Evolutionary conservation across 106 monocot genomes (phyloP), one percentile per base, ranked within the genome.

Genomic region (Agapanthus africanus): DNA sequence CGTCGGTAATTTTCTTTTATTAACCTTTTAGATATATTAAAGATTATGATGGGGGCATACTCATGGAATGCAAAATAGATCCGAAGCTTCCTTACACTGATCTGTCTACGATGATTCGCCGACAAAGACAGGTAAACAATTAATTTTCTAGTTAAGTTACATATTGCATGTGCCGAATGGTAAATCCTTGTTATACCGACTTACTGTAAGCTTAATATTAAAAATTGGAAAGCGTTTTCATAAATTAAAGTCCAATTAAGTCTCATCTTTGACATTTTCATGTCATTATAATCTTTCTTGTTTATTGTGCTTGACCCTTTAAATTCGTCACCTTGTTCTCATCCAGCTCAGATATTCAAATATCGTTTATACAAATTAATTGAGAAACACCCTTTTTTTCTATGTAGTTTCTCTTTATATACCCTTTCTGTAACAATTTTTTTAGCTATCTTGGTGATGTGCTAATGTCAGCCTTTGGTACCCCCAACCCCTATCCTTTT

Each of bases 41-140:
- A 77, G 97, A 99, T 57, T 99, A 99, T 72, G 97, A 99, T 76
- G 92, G 93, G 71, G 97, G 93, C 49, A 83, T 93, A 77, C 81
- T 99, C 49, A 93, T 99, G 97, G 97, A 99, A 70, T 99, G 93
- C 79, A 92, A 87, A 71, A 89, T 99, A 35, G 81, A 99, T 74
- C 92, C 74, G 23, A 99, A 99, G 60, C 87, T 99, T 87, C 97
- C 97, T 11, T 99, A 90, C 56, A 90, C 77, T 44, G 90, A 99
- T 85, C 72, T 99, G 7, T 89, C 97, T 49, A 99, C 87, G 33
- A 99, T 99, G 97, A 87, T 99, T 77, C 87, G 90, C 6, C 80
- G 83, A 22, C 97, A 99, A 87, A 89, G 97, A 71, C 92, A 93
- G 97, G 97, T 99, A 56, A 66, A 16, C 16, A 79, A 26, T 28